Evolutionary conservation across 1,139 yeast genomes (phyloP).

Genomic region (Scheffersomyces segobiensis): DNA sequence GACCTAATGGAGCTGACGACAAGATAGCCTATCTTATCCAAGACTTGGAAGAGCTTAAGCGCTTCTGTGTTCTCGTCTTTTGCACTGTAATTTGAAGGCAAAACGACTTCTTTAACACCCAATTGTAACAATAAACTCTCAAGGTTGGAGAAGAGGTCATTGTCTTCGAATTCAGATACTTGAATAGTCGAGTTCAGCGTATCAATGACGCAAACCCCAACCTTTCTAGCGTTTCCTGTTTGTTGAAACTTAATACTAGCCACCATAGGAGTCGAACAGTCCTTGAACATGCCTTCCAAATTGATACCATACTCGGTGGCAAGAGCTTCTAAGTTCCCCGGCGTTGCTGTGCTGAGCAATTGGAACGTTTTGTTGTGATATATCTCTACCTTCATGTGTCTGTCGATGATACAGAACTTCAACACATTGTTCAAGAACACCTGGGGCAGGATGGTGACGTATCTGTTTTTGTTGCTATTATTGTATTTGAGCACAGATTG

Average conservation of each 20-base stretch:
- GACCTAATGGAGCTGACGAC: constrained; percentile 63
- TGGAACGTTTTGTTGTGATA: constrained; percentile 63
- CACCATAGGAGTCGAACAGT: constrained; percentile 67
- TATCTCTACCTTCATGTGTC: constrained; percentile 75
- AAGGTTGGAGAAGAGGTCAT: constrained; percentile 80
- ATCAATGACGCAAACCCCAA: constrained; percentile 85
- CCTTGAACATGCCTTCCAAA: constrained; percentile 67
- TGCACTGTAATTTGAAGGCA: constrained; percentile 48
- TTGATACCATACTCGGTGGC: constrained; percentile 46
- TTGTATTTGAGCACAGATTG: constrained; percentile 70
- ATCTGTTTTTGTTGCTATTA: constrained; percentile 48
- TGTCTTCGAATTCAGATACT: constrained; percentile 79
- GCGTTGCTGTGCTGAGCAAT: constrained; percentile 68
- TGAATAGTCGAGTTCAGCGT: constrained; percentile 67
- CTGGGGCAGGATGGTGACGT: constrained; percentile 76
- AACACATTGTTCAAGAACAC: constrained; percentile 66
- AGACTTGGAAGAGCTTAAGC: constrained; percentile 57
- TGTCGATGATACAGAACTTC: constrained; percentile 64
- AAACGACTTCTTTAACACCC: constrained; percentile 81
- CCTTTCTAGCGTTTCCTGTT: constrained; percentile 44
- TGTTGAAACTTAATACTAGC: constrained; percentile 65
- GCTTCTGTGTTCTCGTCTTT: constrained; percentile 36
- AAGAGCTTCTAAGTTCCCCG: constrained; percentile 73
- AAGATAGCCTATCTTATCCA: constrained; percentile 72
- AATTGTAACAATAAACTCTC: constrained; percentile 85